phyloP scores from a whole-genome alignment of 805 yeast species.

The Komagataella populi region DNA sequence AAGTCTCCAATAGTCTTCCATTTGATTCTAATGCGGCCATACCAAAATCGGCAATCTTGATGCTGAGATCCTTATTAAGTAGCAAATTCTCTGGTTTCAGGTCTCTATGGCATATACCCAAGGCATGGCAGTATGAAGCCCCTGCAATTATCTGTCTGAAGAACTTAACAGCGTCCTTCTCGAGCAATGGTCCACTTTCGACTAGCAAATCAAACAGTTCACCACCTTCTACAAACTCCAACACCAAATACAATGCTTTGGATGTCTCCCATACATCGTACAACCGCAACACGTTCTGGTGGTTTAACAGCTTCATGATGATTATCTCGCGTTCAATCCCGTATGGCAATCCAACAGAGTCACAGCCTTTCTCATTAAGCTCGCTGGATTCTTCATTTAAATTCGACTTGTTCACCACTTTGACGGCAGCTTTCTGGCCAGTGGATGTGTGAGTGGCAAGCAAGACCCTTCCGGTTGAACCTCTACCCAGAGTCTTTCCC shows the following conservation, averaged over 20 bases:
- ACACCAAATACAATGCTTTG: conserved; percentile 67
- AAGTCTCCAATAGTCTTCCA: conserved; percentile 59
- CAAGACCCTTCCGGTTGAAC: conserved; percentile 93
- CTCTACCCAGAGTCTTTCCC: conserved; percentile 89
- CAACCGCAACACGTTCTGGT: conserved; percentile 83
- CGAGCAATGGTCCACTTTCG: conserved; percentile 55
- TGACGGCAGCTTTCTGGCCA: conserved; percentile 90
- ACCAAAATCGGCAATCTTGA: conserved; percentile 78
- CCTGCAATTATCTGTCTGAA: conserved; percentile 70
- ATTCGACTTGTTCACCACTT: conserved; percentile 82
- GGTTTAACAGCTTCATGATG: conserved; percentile 90
- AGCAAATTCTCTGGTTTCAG: conserved; percentile 71
- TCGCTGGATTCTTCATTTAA: conserved; percentile 25
- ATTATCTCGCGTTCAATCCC: conserved; percentile 97
- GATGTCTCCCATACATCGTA: conserved; percentile 98
- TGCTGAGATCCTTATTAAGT: conserved; percentile 48
- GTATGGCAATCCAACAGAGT: conserved; percentile 64
- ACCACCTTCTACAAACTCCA: conserved; percentile 84
- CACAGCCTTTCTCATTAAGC: conserved; percentile 21
- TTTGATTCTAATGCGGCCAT: conserved; percentile 78
- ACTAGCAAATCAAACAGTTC: conserved; percentile 69
- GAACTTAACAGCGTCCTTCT: conserved; percentile 61
- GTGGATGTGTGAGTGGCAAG: conserved; percentile 78
- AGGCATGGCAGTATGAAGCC: conserved; percentile 68
- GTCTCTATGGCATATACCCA: conserved; percentile 74